Conservation (phyloP, 2,329 filamentous ascomycete species). For the Nemania serpens region DNA sequence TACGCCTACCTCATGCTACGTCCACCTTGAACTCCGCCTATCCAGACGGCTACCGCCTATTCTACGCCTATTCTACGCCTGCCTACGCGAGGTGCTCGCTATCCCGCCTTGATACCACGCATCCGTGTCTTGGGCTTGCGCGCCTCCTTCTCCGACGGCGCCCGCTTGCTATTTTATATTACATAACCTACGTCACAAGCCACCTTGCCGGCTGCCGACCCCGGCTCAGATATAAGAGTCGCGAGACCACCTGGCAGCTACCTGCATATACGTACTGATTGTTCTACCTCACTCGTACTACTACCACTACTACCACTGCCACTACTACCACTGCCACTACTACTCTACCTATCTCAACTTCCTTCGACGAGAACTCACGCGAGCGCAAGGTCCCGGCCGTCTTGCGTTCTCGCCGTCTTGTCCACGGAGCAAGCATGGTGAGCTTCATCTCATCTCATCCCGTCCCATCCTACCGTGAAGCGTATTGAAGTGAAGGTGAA, state of each 20-base stretch:
- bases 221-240: constrained; percentile 30
- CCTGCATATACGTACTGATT: constrained; percentile 3
- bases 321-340: too few species aligned
- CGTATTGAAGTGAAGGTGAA: too few species aligned
- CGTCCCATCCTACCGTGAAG: neutral
- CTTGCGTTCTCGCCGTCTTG: constrained; percentile 24
- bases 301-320: neutral
- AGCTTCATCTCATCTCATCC: neutral
- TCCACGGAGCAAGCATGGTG: constrained; percentile 34
- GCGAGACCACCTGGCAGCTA: constrained; percentile 13
- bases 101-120: constrained; percentile 10
- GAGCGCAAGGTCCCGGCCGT: constrained; percentile 15
- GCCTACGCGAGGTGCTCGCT: constrained; percentile 7
- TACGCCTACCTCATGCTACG: too few species aligned
- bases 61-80: neutral
- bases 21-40: too few species aligned
- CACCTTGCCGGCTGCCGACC: constrained; percentile 22
- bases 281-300: neutral
- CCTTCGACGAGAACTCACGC: constrained; percentile 11
- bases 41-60: too few species aligned
- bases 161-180: neutral
- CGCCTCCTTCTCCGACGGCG: constrained; percentile 18
- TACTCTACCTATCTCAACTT: too few species aligned
- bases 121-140: constrained; percentile 27
- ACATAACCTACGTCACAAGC: constrained; percentile 19